These are phyloP conservation scores for Tricholoma bakamatsutake DNA, from an alignment of 768 basidiomycete genomes.

Conservation along the genomic window DNA sequence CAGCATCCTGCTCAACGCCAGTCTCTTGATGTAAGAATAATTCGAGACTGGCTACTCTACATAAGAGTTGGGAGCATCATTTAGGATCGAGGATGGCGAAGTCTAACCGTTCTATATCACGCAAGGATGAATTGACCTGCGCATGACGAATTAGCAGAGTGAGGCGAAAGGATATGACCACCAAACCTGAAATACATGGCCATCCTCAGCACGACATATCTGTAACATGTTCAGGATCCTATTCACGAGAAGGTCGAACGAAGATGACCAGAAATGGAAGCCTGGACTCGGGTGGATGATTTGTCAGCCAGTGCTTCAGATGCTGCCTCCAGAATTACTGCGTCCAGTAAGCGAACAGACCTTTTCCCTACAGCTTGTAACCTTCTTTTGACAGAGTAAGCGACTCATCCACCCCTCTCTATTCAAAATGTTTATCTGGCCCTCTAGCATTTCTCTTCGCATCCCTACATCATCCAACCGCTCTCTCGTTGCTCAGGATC, in stretches of 20 bases:
- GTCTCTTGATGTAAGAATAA: constrained; percentile 65
- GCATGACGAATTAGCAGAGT: background rate
- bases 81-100: background rate
- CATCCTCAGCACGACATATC: constrained; percentile 62
- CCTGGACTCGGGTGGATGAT: too few species aligned
- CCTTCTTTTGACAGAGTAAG: background rate
- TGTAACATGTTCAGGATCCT: constrained; percentile 40
- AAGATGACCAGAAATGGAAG: too few species aligned
- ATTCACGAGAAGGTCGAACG: too few species aligned
- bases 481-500: constrained; percentile 3
- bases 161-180: background rate
- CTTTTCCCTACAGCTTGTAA: background rate
- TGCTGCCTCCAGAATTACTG: constrained; percentile 7
- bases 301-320: background rate
- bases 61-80: constrained; percentile 6
- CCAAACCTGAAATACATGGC: constrained; percentile 51
- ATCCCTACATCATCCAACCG: constrained; percentile 5
- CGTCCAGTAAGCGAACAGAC: constrained; percentile 1
- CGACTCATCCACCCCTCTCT: too few species aligned
- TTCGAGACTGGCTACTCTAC: constrained; percentile 64
- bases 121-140: constrained; percentile 57
- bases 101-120: constrained; percentile 71
- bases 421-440: background rate
- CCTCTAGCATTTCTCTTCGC: constrained; percentile 14
- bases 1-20: constrained; percentile 61